Percentiles rank a stretch among this genome's conserved stretches.
phyloP scores from a whole-genome alignment of 768 basidiomycete species.

The Pleurotus giganteus region DNA sequence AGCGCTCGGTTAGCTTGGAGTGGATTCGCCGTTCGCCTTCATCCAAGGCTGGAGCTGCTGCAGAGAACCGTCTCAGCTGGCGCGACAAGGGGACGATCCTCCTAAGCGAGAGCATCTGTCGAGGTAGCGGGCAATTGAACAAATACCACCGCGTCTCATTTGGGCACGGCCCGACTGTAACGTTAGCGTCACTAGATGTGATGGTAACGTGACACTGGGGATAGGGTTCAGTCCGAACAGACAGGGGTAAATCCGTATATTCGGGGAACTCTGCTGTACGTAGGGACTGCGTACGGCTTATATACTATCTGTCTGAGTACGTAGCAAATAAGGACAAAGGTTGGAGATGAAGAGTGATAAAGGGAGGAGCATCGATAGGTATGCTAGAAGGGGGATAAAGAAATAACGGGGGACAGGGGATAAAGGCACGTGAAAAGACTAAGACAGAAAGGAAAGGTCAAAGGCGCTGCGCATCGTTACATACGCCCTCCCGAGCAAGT shows the following conservation, averaged over 20 bases:
- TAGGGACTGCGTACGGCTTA: background rate
- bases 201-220: background rate
- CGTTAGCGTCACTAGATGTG: background rate
- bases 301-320: background rate
- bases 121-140: constrained; percentile 5
- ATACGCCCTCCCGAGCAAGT: too few species aligned
- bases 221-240: background rate
- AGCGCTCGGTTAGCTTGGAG: constrained; percentile 68
- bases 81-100: constrained; percentile 26
- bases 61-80: constrained; percentile 28
- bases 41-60: constrained; percentile 27
- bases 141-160: constrained; percentile 1
- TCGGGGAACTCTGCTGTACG: background rate
- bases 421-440: too few species aligned
- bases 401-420: too few species aligned
- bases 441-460: too few species aligned
- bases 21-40: constrained; percentile 73
- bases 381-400: too few species aligned
- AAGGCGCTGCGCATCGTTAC: too few species aligned
- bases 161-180: constrained; percentile 1
- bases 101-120: constrained; percentile 32
- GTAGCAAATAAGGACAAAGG: background rate
- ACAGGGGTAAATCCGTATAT: background rate
- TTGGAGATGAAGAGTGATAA: background rate
- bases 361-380: too few species aligned